Conservation (phyloP, 305 asterid species). For the Fraxinus dipetala region DNA sequence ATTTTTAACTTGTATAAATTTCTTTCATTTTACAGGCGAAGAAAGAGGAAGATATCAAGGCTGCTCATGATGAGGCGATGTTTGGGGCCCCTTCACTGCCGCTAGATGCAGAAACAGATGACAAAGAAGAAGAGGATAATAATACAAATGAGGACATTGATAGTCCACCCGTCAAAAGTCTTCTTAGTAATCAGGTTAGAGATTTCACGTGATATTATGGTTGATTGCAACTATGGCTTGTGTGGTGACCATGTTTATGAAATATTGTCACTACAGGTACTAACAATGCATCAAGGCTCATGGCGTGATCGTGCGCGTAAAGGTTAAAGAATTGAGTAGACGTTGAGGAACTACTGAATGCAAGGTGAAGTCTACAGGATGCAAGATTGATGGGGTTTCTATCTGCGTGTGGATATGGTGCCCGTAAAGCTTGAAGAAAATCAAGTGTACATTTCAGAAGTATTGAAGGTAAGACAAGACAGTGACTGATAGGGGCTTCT, state of each 20-base stretch:
- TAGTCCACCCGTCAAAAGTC: conserved; percentile 38
- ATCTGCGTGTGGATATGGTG: neutral
- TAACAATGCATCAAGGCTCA: conserved; percentile 57
- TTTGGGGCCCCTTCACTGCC: conserved; percentile 66
- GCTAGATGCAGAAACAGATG: conserved; percentile 34
- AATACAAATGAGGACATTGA: conserved; percentile 25
- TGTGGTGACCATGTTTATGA: neutral
- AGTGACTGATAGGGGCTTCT: neutral
- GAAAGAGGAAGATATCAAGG: conserved; percentile 61
- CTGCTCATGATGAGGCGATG: conserved; percentile 84
- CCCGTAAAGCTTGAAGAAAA: neutral
- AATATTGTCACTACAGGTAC: conserved; percentile 40
- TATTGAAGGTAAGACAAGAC: neutral
- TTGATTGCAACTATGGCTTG: neutral
- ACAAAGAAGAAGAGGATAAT: conserved; percentile 32
- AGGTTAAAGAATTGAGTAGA: neutral
- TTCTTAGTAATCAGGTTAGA: conserved; percentile 72
- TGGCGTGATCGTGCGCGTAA: conserved; percentile 78
- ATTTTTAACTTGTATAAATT: neutral
- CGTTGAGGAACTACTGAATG: too few relatives aligned
- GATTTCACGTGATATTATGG: neutral
- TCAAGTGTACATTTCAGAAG: neutral
- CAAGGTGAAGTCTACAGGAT: neutral
- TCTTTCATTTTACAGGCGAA: conserved; percentile 42
- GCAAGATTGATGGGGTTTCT: neutral